phyloP scores from a whole-genome alignment of 768 basidiomycete genomes.

The Pholiota microspora region DNA sequence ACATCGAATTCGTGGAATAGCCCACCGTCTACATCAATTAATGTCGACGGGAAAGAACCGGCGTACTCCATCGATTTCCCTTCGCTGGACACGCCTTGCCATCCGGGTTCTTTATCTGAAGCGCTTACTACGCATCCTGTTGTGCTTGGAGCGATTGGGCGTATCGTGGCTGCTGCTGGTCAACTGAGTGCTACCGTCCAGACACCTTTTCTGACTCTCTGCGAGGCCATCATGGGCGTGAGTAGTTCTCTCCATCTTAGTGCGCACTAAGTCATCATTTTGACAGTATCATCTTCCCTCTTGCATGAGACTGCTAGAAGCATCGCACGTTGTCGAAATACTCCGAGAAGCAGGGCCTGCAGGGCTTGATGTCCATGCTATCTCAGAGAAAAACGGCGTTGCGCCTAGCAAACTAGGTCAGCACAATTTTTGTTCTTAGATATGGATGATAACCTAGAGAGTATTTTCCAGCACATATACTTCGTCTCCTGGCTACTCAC shows the following conservation, averaged over 20 bases:
- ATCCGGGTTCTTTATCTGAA: slow-evolving; percentile 47
- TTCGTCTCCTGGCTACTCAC: slow-evolving; percentile 77
- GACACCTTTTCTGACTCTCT: slow-evolving; percentile 66
- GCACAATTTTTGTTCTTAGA: no score
- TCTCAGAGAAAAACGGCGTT: slow-evolving; percentile 44
- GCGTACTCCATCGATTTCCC: slow-evolving; percentile 48
- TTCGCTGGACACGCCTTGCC: slow-evolving; percentile 47
- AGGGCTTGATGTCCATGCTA: slow-evolving; percentile 47
- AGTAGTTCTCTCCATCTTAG: slow-evolving; percentile 18
- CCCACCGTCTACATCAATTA: slow-evolving; percentile 27
- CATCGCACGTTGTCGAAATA: slow-evolving; percentile 68
- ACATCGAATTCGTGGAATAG: slow-evolving; percentile 11
- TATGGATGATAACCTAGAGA: no score
- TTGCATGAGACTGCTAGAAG: slow-evolving; percentile 71
- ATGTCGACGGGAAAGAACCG: neutral
- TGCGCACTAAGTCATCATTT: slow-evolving; percentile 3
- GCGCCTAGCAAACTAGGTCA: slow-evolving; percentile 52
- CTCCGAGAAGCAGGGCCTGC: slow-evolving; percentile 59
- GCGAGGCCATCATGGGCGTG: slow-evolving; percentile 72
- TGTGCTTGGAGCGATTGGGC: slow-evolving; percentile 57
- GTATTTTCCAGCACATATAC: slow-evolving; percentile 54
- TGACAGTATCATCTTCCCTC: slow-evolving; percentile 73
- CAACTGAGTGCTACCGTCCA: slow-evolving; percentile 67
- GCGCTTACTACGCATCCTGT: slow-evolving; percentile 56
- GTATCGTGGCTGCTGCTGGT: slow-evolving; percentile 67